These are phyloP conservation scores for Amphichorda felina DNA, from an alignment of 2,329 filamentous ascomycete genomes.

Conservation along the genomic window DNA sequence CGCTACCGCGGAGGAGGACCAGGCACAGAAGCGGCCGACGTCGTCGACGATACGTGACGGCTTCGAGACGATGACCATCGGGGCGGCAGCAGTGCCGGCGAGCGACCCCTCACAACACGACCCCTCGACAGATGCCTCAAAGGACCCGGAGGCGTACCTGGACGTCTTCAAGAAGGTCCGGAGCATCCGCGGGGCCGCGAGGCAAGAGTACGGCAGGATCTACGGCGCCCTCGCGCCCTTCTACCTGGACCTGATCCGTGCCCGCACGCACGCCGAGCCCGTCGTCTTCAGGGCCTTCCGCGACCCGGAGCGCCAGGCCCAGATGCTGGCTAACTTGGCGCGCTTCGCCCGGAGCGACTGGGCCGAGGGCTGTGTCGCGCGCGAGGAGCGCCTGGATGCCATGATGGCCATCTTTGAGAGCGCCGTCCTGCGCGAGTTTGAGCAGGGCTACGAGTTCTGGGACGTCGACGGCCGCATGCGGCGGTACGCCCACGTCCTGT, in stretches of 20 bases:
- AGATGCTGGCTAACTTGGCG: conserved; percentile 72
- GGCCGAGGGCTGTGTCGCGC: conserved; percentile 57
- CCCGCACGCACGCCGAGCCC: conserved; percentile 65
- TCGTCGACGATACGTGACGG: conserved; percentile 41
- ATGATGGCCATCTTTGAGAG: conserved; percentile 82
- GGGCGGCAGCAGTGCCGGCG: conserved; percentile 12
- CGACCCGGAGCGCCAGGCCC: conserved; percentile 81
- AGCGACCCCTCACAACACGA: conserved; percentile 31
- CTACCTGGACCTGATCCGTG: conserved; percentile 69
- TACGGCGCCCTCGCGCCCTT: conserved; percentile 83
- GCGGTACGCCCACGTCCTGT: conserved; percentile 77
- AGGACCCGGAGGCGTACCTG: conserved; percentile 54
- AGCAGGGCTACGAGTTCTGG: conserved; percentile 79
- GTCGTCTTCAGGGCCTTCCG: conserved; percentile 77
- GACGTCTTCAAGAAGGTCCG: conserved; percentile 57
- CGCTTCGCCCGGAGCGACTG: conserved; percentile 73
- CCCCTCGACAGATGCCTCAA: too few relatives aligned
- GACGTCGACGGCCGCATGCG: conserved; percentile 85
- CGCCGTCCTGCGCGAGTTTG: conserved; percentile 82
- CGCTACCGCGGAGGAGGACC: conserved; percentile 55
- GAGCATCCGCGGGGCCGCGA: conserved; percentile 74
- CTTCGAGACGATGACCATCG: conserved; percentile 65
- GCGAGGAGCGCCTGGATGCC: conserved; percentile 59
- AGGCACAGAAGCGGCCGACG: conserved; percentile 49
- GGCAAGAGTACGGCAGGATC: conserved; percentile 82